phyloP scores from a whole-genome alignment of 2,329 filamentous ascomycete genomes.

The Cercospora sesami region DNA sequence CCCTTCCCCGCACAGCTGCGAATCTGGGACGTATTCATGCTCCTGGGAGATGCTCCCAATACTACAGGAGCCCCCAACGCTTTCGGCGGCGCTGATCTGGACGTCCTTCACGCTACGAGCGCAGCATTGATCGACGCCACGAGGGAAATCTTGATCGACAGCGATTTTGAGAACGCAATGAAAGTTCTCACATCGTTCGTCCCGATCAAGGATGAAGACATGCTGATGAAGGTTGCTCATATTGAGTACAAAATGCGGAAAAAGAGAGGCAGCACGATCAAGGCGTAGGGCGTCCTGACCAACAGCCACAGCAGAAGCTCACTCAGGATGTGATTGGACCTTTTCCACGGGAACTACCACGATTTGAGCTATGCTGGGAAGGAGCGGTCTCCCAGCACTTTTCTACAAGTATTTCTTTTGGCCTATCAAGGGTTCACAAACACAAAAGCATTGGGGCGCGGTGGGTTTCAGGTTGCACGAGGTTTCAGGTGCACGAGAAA shows the following conservation, averaged over 20 bases:
- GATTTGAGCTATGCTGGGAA: background rate
- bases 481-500: background rate
- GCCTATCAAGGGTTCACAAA: background rate
- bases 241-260: conserved; percentile 77
- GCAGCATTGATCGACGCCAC: conserved; percentile 89
- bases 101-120: conserved; percentile 84
- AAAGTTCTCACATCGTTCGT: conserved; percentile 93
- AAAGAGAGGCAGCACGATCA: conserved; percentile 42
- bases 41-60: conserved; percentile 68
- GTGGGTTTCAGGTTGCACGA: too few species aligned
- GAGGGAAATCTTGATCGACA: conserved; percentile 81
- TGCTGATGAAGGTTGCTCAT: conserved; percentile 85
- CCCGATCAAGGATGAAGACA: conserved; percentile 87
- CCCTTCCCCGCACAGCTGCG: conserved; percentile 91
- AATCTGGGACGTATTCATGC: conserved; percentile 97
- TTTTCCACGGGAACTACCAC: background rate
- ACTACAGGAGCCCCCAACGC: background rate
- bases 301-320: conserved; percentile 1
- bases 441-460: background rate
- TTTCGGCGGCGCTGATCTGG: conserved; percentile 65
- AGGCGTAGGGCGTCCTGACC: conserved; percentile 14
- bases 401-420: background rate
- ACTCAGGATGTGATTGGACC: background rate
- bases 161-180: conserved; percentile 97
- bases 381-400: background rate